Percentiles rank a stretch among this genome's conserved stretches.
phyloP scores from a whole-genome alignment of 2,329 filamentous ascomycete genomes.

The Dothistroma septosporum region DNA sequence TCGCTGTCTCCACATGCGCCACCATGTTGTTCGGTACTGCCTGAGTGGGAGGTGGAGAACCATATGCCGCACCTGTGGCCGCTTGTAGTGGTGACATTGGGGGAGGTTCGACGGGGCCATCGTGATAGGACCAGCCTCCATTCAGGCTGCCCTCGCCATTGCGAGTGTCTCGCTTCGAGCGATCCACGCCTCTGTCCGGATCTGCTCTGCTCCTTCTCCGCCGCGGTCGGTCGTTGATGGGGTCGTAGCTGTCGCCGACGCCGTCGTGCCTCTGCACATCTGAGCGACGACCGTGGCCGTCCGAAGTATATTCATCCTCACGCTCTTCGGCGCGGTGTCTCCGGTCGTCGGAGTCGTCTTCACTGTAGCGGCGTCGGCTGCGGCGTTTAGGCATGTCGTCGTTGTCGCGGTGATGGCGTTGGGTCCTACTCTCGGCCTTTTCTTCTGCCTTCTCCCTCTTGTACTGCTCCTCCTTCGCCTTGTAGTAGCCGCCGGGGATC shows the following conservation, averaged over 20 bases:
- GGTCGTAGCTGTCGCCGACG: constrained; percentile 23
- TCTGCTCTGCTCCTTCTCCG: constrained; percentile 24
- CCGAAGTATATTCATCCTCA: constrained; percentile 21
- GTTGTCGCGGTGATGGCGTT: constrained; percentile 13
- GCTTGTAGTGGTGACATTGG: constrained; percentile 9
- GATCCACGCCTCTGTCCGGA: constrained; percentile 21
- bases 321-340: constrained; percentile 15
- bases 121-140: constrained; percentile 10
- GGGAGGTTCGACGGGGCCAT: constrained; percentile 13
- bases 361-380: constrained; percentile 24
- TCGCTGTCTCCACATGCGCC: constrained; percentile 8
- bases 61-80: constrained; percentile 3
- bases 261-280: constrained; percentile 23
- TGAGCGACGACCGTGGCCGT: constrained; percentile 18
- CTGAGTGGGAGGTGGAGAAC: constrained; percentile 9
- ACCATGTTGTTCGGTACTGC: neutral
- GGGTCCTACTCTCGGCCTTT: neutral
- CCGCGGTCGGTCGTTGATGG: constrained; percentile 24
- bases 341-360: constrained; percentile 27
- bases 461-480: constrained; percentile 26
- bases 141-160: constrained; percentile 12
- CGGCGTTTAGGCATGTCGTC: constrained; percentile 15
- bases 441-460: constrained; percentile 18
- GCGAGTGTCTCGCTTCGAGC: constrained; percentile 15
- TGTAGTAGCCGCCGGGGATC: constrained; percentile 37